A percentile compares a stretch with the other conserved stretches of the same genome.
Conservation (phyloP, 208 protist species). For the Trypanosoma theileri region DNA sequence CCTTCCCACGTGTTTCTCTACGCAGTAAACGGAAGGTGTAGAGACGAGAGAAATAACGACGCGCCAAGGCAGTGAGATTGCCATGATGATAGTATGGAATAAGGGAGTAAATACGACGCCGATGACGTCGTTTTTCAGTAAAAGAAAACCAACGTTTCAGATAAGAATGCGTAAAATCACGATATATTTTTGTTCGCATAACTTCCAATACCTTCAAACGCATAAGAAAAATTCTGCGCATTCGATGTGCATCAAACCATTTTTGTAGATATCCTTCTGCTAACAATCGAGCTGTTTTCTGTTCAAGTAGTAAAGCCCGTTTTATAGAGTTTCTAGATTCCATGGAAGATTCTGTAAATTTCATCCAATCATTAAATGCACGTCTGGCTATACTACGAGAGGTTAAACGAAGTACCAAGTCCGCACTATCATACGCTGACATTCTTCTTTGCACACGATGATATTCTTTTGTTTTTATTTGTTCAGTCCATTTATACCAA, state of each 20-base stretch:
- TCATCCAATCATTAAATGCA: conserved; percentile 13
- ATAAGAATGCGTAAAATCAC: conserved; percentile 2
- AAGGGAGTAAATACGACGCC: neutral
- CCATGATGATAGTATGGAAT: conserved; percentile 25
- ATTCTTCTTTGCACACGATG: neutral
- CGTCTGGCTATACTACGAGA: conserved; percentile 17
- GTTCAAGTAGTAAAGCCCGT: conserved; percentile 13
- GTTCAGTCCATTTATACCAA: conserved; percentile 6
- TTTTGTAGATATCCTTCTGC: conserved; percentile 24
- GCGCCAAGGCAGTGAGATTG: conserved; percentile 24
- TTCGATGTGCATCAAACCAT: conserved; percentile 16
- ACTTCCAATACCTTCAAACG: conserved; percentile 9
- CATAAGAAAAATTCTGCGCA: conserved; percentile 1
- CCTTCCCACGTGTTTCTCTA: neutral
- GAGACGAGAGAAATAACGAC: conserved; percentile 29
- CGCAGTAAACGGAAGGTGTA: conserved; percentile 13
- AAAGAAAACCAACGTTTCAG: conserved; percentile 10
- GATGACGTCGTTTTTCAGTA: neutral
- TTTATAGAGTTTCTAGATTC: neutral
- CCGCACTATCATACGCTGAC: conserved; percentile 2
- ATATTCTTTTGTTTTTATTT: neutral
- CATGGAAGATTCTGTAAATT: conserved; percentile 8
- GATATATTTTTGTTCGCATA: conserved; percentile 9
- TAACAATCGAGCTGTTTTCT: conserved; percentile 20
- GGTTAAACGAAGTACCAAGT: conserved; percentile 13